Percentiles rank a stretch among this genome's conserved stretches.
Conservation (phyloP, 164 flowering plant genomes). For the Liquidambar formosana region DNA sequence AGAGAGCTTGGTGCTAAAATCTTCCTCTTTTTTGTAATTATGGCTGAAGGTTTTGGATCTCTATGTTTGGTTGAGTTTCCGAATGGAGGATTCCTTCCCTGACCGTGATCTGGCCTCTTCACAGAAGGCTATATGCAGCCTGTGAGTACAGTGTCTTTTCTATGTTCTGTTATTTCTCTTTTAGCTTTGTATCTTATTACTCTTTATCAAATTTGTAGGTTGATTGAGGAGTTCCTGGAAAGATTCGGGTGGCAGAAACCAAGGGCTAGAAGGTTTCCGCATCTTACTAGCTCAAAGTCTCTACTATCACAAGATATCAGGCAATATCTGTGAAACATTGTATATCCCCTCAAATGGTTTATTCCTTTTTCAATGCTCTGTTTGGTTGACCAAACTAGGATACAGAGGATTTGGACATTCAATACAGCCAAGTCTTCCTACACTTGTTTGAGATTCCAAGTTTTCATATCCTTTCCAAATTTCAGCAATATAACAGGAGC, state of each 20-base stretch:
- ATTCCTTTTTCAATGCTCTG: not conserved
- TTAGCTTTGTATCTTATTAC: not conserved
- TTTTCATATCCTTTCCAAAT: too few relatives aligned
- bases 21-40: not conserved
- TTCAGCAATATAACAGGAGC: too few relatives aligned
- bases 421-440: not conserved
- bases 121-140: slow-evolving; percentile 81
- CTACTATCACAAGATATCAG: slow-evolving; percentile 10
- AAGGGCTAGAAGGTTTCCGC: slow-evolving; percentile 22
- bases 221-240: slow-evolving; percentile 88
- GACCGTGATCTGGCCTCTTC: slow-evolving; percentile 83
- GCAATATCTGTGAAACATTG: slow-evolving; percentile 12
- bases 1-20: slow-evolving; percentile 1
- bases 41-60: slow-evolving; percentile 81
- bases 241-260: slow-evolving; percentile 66
- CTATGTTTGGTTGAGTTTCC: slow-evolving; percentile 95
- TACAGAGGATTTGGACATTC: not conserved
- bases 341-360: not conserved
- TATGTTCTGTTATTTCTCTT: not conserved
- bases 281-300: slow-evolving; percentile 13
- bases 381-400: not conserved
- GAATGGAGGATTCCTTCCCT: slow-evolving; percentile 84
- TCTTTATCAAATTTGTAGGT: slow-evolving; percentile 36
- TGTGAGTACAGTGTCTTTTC: slow-evolving; percentile 46
- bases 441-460: too few relatives aligned